Base-by-base conservation (phyloP, 2,329 filamentous ascomycete species). In the Exserohilum rostratum region DNA sequence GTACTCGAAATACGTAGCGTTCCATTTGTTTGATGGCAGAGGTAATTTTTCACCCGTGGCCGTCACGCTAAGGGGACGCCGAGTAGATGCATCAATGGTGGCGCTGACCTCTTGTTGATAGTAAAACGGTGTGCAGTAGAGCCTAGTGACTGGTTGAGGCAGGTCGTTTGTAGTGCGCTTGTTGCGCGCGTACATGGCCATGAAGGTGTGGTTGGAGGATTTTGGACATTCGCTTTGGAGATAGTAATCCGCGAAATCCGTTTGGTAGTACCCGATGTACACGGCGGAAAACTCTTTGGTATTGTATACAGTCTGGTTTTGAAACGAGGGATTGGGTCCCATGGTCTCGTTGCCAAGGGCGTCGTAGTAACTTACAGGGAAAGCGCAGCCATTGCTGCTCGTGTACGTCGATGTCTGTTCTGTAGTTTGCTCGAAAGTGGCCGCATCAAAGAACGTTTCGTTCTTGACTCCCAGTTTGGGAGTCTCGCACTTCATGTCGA, bases 231-330 rank as follows among this genome's bases (percentile, higher is more conserved):
- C 11, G 13, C 1, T 1, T 3, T 60, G 68, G 54, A 63, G 53
- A 35, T 12, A 83, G 47, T 30, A 71, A 56, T 62, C 61, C 61
- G 54, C 76, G 0, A 67, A 62, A 0, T 76, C 53, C 2, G 71
- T 67, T 1, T n/a, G 11, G 13, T 74, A 70, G 22, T 79, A 83
- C 0, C 80, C 81, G 1, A 81, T 69, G 45, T 82, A 83, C 0
- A 72, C 59, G 35, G 77, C 72, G 0, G 60, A 60, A 20, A 65
- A 77, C 0, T 66, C 51, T 4, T 65, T 64, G 11, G 6, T 29
- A 11, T 35, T 31, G 7, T 33, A 13, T 6, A 13, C 31, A 5
- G 13, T 10, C 3, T 12, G 2, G 2, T 18, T 12, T 5, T 25
- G 10, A 5, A 25, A 25, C 22, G 22, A 25, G 22, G 22, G 22